Evolutionary conservation across 148 eudicot genomes (phyloP).

Genomic region (Rhododendron griersonianum): DNA sequence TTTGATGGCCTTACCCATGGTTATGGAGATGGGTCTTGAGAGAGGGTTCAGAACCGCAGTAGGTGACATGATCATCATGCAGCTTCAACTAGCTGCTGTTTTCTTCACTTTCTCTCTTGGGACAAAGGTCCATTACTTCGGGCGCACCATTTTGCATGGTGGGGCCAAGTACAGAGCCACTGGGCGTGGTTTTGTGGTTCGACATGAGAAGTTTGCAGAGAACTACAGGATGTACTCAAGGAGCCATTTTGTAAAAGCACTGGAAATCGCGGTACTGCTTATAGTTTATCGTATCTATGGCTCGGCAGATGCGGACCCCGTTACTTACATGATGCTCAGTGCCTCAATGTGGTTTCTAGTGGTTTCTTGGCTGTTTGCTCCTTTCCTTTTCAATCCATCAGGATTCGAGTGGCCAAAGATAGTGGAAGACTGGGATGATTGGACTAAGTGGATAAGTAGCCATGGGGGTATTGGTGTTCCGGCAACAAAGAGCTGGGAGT

Average conservation of each 20-base stretch:
- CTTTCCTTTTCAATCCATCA: constrained; percentile 32
- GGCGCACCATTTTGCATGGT: constrained; percentile 37
- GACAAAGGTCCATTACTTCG: constrained; percentile 24
- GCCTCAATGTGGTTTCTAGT: constrained; percentile 23
- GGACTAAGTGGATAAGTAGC: constrained; percentile 25
- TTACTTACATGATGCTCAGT: constrained; percentile 14
- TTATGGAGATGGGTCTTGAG: constrained; percentile 32
- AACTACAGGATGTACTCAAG: constrained; percentile 39
- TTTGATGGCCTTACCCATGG: constrained; percentile 52
- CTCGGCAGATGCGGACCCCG: constrained; percentile 11
- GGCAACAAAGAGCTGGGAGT: constrained; percentile 23
- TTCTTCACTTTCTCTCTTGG: constrained; percentile 38
- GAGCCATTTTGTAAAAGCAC: constrained; percentile 24
- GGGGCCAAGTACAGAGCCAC: constrained; percentile 28
- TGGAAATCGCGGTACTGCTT: constrained; percentile 18
- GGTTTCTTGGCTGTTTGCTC: constrained; percentile 35
- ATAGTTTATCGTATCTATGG: constrained; percentile 18
- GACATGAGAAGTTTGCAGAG: constrained; percentile 25
- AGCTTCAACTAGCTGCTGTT: constrained; percentile 25
- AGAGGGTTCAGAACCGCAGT: constrained; percentile 23
- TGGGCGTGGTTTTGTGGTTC: constrained; percentile 27
- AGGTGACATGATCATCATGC: constrained; percentile 22
- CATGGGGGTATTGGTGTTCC: constrained; percentile 26
- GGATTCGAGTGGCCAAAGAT: constrained; percentile 26
- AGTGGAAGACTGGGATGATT: constrained; percentile 27